Conservation (phyloP, 176 grass and related monocot genomes). For the Eragrostis curvula region DNA sequence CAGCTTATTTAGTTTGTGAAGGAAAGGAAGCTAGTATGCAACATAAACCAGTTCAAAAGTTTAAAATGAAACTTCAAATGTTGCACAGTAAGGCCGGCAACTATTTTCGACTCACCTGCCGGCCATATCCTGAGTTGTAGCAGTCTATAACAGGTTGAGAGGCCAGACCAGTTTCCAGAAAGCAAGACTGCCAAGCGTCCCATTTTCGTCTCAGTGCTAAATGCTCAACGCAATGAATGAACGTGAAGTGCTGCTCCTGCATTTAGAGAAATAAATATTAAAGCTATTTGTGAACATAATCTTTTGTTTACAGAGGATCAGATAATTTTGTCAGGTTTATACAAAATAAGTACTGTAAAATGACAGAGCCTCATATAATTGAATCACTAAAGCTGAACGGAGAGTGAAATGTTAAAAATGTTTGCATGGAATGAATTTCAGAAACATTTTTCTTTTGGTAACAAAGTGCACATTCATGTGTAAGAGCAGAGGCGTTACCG, state of each 20-base stretch:
- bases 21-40: too few relatives aligned
- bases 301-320: neutral
- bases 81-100: neutral
- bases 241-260: conserved; percentile 75
- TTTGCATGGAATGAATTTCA: neutral
- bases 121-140: conserved; percentile 70
- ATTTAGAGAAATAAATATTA: conserved; percentile 34
- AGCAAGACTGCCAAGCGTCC: conserved; percentile 79
- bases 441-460: neutral
- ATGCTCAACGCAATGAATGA: conserved; percentile 80
- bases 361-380: neutral
- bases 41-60: neutral
- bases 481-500: conserved; percentile 48
- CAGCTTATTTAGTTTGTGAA: too few relatives aligned
- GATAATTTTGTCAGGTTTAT: neutral
- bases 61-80: neutral
- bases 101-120: conserved; percentile 47
- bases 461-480: neutral
- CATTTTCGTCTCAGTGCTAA: conserved; percentile 51
- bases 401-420: neutral
- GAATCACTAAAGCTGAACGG: neutral
- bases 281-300: neutral
- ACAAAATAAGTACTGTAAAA: conserved; percentile 1
- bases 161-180: conserved; percentile 57
- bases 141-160: conserved; percentile 68